phyloP scores from a whole-genome alignment of 371 early-diverging fungal genomes.

The Mucor piriformis region DNA sequence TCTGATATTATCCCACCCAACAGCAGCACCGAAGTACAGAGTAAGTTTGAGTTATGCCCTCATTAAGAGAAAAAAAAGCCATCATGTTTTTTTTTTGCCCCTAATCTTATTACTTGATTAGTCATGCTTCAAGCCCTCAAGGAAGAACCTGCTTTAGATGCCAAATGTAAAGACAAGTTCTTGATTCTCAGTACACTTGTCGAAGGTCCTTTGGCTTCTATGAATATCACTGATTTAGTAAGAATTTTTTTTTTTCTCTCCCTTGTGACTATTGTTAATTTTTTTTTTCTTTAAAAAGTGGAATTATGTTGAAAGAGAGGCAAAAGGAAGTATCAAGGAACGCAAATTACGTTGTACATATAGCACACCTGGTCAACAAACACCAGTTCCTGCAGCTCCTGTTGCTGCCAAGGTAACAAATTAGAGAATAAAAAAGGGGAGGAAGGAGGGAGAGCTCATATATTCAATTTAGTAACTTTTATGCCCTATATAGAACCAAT shows the following conservation, averaged over 20 bases:
- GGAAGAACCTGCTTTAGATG: slow-evolving; percentile 70
- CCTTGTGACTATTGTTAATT: neutral
- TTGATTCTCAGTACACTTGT: slow-evolving; percentile 63
- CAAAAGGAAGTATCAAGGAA: slow-evolving; percentile 13
- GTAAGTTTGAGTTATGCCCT: slow-evolving; percentile 31
- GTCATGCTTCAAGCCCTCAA: slow-evolving; percentile 79
- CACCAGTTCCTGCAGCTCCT: neutral
- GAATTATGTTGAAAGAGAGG: slow-evolving; percentile 15
- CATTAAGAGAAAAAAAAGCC: neutral
- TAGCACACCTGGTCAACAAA: neutral
- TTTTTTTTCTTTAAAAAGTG: too few species aligned
- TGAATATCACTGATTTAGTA: slow-evolving; percentile 47
- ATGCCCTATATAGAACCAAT: neutral
- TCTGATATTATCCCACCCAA: slow-evolving; percentile 74
- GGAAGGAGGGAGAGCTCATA: neutral
- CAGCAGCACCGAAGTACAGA: slow-evolving; percentile 62
- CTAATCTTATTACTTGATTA: slow-evolving; percentile 10
- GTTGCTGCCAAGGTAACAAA: neutral
- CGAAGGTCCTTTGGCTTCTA: slow-evolving; percentile 30
- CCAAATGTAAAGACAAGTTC: slow-evolving; percentile 87
- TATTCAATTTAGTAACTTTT: too few species aligned
- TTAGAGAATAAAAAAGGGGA: neutral
- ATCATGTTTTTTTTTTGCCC: neutral
- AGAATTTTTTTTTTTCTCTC: slow-evolving; percentile 2
- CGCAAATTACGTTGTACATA: slow-evolving; percentile 25